These are phyloP conservation scores for Sapria himalayana DNA, from an alignment of 345 rosid species.

Conservation along the genomic window DNA sequence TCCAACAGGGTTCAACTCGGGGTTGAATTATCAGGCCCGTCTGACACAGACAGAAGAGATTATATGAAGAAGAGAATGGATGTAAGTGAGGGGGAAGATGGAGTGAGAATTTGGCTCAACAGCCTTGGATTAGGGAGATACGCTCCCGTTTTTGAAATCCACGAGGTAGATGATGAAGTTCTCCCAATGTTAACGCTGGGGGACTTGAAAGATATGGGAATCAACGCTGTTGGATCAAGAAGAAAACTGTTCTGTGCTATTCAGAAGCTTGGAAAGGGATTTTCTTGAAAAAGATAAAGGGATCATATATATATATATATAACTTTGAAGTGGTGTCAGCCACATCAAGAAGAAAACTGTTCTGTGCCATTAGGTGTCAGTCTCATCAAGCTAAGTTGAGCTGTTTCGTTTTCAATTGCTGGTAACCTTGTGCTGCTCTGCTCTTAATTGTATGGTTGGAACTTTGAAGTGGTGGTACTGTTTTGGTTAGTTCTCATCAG, in stretches of 20 bases:
- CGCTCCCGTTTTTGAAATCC: slow-evolving; percentile 62
- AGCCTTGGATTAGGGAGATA: slow-evolving; percentile 55
- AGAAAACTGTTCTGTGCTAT: slow-evolving; percentile 66
- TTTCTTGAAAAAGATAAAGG: too few species aligned
- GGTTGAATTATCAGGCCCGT: slow-evolving; percentile 30
- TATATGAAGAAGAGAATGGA: slow-evolving; percentile 14
- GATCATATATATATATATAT: too few species aligned
- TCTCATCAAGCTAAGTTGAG: too few species aligned
- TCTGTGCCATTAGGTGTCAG: too few species aligned
- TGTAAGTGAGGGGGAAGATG: slow-evolving; percentile 24
- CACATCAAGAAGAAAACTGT: too few species aligned
- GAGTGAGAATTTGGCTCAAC: slow-evolving; percentile 45
- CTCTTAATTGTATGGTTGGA: too few species aligned
- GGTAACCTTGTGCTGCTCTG: too few species aligned
- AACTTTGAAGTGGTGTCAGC: too few species aligned
- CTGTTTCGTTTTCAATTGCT: too few species aligned
- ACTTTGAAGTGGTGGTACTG: too few species aligned
- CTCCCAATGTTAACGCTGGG: slow-evolving; percentile 66
- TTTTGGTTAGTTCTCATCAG: too few species aligned
- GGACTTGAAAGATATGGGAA: slow-evolving; percentile 84
- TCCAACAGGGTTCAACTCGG: slow-evolving; percentile 12
- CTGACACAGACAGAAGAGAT: slow-evolving; percentile 28
- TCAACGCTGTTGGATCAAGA: slow-evolving; percentile 67
- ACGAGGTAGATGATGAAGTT: slow-evolving; percentile 74
- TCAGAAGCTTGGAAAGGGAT: slow-evolving; percentile 62